phyloP scores from a whole-genome alignment of 176 grass and related monocot species.

The Musa itinerans region DNA sequence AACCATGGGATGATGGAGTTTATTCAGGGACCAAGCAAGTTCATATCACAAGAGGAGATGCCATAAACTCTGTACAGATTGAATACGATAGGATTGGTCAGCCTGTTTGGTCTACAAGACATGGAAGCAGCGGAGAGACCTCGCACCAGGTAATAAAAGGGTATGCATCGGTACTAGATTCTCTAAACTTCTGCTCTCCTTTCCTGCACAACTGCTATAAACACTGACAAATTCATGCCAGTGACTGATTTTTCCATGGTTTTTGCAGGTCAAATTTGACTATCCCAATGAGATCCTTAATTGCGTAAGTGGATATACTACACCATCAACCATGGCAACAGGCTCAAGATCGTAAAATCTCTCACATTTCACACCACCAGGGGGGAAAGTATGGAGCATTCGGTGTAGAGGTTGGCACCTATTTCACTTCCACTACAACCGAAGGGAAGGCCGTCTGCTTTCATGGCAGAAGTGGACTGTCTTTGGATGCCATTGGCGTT shows the following conservation, averaged over 20 bases:
- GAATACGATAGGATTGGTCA: constrained; percentile 87
- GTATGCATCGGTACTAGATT: background rate
- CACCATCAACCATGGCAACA: constrained; percentile 26
- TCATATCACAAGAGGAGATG: constrained; percentile 49
- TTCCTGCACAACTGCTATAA: background rate
- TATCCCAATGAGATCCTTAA: constrained; percentile 76
- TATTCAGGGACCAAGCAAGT: constrained; percentile 79
- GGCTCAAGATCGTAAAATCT: constrained; percentile 46
- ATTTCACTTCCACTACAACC: constrained; percentile 61
- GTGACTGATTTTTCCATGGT: too few relatives aligned
- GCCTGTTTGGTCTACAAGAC: constrained; percentile 72
- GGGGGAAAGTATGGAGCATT: constrained; percentile 82
- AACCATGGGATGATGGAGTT: constrained; percentile 77
- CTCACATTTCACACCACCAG: constrained; percentile 56
- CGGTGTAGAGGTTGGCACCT: constrained; percentile 52
- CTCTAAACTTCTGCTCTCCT: background rate
- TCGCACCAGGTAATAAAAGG: constrained; percentile 52
- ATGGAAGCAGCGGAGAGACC: constrained; percentile 51
- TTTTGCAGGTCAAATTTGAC: constrained; percentile 68
- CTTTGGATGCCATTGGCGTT: constrained; percentile 75
- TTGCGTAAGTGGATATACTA: constrained; percentile 71
- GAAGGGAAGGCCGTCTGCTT: constrained; percentile 88
- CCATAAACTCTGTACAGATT: constrained; percentile 74
- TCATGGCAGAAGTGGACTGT: constrained; percentile 64
- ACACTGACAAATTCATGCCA: too few relatives aligned